phyloP scores from a whole-genome alignment of 208 protist genomes.

The Acanthamoeba healyi region DNA sequence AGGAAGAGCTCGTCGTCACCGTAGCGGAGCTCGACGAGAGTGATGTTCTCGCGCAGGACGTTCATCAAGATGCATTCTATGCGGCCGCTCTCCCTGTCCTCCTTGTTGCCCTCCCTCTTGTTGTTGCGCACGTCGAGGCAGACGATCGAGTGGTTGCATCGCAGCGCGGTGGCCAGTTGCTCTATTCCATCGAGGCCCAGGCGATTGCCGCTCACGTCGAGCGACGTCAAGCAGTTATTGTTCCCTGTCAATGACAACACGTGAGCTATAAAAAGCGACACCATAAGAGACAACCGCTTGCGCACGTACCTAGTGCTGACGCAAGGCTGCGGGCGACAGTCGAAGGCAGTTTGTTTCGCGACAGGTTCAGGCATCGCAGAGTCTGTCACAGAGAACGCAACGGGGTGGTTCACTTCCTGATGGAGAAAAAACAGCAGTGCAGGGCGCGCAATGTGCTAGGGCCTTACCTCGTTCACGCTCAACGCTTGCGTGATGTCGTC shows the following conservation, averaged over 20 bases:
- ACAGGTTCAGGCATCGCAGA: neutral
- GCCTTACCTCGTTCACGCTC: slow-evolving; percentile 34
- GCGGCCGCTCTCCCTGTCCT: neutral
- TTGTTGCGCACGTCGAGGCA: slow-evolving; percentile 38
- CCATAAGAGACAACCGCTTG: neutral
- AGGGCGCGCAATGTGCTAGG: no score
- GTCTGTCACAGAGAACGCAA: neutral
- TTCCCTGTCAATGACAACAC: neutral
- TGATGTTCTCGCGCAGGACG: slow-evolving; percentile 57
- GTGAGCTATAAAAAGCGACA: neutral
- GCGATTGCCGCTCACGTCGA: slow-evolving; percentile 29
- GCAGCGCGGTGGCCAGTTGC: slow-evolving; percentile 8
- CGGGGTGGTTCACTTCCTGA: neutral
- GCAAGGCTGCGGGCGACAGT: neutral
- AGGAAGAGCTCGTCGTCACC: neutral
- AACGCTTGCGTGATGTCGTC: slow-evolving; percentile 22
- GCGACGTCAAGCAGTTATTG: slow-evolving; percentile 30
- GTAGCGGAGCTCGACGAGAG: slow-evolving; percentile 3
- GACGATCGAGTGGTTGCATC: slow-evolving; percentile 24
- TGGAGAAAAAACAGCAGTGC: neutral
- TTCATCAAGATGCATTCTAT: neutral
- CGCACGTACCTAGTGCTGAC: neutral
- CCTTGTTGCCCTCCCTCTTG: neutral
- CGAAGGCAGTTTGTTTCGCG: slow-evolving; percentile 41
- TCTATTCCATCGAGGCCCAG: slow-evolving; percentile 21